phyloP scores from a whole-genome alignment of 441 rosid genomes.

The Corymbia calophylla region DNA sequence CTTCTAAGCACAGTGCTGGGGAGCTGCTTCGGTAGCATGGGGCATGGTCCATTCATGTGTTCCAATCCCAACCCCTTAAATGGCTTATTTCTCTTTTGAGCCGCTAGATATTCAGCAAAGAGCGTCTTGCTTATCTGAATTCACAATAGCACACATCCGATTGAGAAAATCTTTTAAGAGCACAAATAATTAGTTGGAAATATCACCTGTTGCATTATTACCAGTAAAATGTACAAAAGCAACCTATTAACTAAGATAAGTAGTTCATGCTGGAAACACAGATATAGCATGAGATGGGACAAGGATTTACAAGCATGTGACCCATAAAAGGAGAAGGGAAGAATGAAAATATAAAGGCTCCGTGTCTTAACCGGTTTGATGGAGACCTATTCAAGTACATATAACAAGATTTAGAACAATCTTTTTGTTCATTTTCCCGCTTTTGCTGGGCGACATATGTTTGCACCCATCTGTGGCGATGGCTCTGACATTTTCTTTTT shows the following conservation, averaged over 20 bases:
- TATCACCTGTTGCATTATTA: background rate
- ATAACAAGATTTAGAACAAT: background rate
- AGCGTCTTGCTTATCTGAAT: constrained; percentile 91
- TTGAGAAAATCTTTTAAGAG: background rate
- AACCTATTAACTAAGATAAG: background rate
- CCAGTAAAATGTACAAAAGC: background rate
- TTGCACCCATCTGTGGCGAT: background rate
- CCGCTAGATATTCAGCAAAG: constrained; percentile 51
- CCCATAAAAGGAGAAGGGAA: background rate
- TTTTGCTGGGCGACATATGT: background rate
- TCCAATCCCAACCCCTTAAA: constrained; percentile 71
- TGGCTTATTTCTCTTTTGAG: constrained; percentile 57
- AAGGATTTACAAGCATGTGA: background rate
- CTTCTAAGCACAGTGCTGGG: constrained; percentile 58
- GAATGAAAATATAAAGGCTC: background rate
- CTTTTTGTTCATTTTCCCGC: background rate
- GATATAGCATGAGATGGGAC: background rate
- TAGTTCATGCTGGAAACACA: background rate
- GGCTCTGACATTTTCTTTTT: background rate
- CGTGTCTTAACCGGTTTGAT: background rate
- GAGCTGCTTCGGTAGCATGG: constrained; percentile 60
- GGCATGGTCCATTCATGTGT: constrained; percentile 69
- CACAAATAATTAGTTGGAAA: background rate
- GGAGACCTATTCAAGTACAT: background rate
- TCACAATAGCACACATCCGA: background rate